Evolutionary conservation across 129 eudicot species (phyloP).

Genomic region (Mikania micrantha): DNA sequence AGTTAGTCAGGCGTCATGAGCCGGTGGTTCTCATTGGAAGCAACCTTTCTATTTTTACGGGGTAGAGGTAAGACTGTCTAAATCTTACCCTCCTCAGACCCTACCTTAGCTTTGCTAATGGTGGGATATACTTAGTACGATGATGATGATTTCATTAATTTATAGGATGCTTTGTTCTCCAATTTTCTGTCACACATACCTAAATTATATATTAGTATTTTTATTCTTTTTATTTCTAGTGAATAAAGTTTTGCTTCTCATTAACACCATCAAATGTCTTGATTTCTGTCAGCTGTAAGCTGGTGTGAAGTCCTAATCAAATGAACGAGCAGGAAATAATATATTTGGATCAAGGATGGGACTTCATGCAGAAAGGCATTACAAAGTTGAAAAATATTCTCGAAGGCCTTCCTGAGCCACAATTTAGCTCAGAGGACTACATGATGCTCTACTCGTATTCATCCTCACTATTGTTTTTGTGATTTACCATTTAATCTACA

Average conservation of each 20-base stretch:
- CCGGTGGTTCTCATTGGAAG: too few species aligned
- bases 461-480: neutral
- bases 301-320: slow-evolving; percentile 19
- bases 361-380: slow-evolving; percentile 83
- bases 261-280: neutral
- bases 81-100: too few species aligned
- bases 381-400: slow-evolving; percentile 76
- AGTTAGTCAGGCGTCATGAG: too few species aligned
- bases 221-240: neutral
- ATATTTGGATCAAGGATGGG: slow-evolving; percentile 95
- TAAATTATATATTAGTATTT: neutral
- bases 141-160: too few species aligned
- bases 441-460: slow-evolving; percentile 94
- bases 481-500: neutral
- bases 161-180: neutral
- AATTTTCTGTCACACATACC: neutral
- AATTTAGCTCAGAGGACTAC: slow-evolving; percentile 92
- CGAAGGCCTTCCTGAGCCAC: slow-evolving; percentile 93
- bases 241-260: neutral
- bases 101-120: too few species aligned
- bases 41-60: too few species aligned
- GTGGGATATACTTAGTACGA: neutral
- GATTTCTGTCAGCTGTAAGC: slow-evolving; percentile 16
- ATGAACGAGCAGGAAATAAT: slow-evolving; percentile 72
- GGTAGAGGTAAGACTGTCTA: too few species aligned